Percentiles rank a stretch among this genome's conserved stretches.
phyloP scores from a whole-genome alignment of 441 rosid genomes.

The Populus tomentosa region DNA sequence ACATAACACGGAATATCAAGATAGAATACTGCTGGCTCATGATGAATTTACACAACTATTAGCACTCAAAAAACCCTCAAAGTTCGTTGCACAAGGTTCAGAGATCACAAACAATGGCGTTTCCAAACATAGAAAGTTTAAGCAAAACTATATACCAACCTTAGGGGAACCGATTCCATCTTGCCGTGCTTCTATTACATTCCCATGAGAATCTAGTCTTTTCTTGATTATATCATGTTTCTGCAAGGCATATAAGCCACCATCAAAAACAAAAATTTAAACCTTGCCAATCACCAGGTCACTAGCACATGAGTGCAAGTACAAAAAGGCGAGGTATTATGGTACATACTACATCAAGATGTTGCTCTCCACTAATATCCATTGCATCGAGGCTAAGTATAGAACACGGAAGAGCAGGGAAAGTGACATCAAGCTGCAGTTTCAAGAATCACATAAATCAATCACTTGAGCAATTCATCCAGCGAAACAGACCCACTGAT shows the following conservation, averaged over 20 bases:
- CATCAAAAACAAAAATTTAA: background rate
- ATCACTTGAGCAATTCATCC: slow-evolving; percentile 1
- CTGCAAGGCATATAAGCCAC: slow-evolving; percentile 28
- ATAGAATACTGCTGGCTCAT: background rate
- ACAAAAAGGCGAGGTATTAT: background rate
- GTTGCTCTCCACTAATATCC: slow-evolving; percentile 95
- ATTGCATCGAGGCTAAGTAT: slow-evolving; percentile 91
- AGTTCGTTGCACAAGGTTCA: background rate
- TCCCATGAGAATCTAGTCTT: slow-evolving; percentile 72
- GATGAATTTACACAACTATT: too few species aligned
- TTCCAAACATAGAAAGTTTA: background rate
- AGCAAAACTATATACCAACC: slow-evolving; percentile 36
- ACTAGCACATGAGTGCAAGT: too few species aligned
- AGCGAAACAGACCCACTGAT: background rate
- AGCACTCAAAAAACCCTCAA: too few species aligned
- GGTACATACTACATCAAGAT: slow-evolving; percentile 80
- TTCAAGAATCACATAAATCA: slow-evolving; percentile 20
- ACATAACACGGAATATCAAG: background rate
- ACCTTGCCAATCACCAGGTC: background rate
- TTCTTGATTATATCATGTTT: slow-evolving; percentile 87
- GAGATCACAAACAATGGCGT: background rate
- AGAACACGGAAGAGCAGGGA: slow-evolving; percentile 92
- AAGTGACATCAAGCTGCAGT: slow-evolving; percentile 84
- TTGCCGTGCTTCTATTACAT: slow-evolving; percentile 68
- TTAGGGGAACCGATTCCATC: slow-evolving; percentile 88